Evolutionary conservation across 2,329 filamentous ascomycete species (phyloP).

Genomic region (Aspergillus sp.): DNA sequence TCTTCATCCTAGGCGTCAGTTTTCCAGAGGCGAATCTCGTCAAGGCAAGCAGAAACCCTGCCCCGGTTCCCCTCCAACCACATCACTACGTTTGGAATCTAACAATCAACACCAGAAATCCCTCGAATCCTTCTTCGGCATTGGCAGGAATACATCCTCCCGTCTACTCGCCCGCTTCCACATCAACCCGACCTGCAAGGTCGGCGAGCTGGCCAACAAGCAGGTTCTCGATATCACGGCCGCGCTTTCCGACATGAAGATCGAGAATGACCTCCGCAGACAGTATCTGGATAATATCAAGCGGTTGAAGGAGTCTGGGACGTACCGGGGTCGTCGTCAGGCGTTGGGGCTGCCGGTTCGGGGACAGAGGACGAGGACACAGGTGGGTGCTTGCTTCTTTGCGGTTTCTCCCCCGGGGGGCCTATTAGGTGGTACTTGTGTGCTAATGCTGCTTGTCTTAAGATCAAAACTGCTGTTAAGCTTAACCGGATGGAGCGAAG

Average conservation of each 20-base stretch:
- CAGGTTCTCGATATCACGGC: constrained; percentile 75
- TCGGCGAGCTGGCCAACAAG: constrained; percentile 65
- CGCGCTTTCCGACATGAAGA: constrained; percentile 82
- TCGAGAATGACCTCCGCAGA: constrained; percentile 78
- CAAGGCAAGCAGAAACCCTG: constrained; percentile 51
- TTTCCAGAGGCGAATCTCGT: constrained; percentile 78
- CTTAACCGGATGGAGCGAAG: constrained; percentile 53
- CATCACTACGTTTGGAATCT: constrained; percentile 5
- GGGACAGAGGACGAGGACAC: constrained; percentile 79
- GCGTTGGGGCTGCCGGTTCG: constrained; percentile 87
- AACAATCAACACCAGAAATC: constrained; percentile 24
- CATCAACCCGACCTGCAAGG: constrained; percentile 73
- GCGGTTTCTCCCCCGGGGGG: too few species aligned
- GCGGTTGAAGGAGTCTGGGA: constrained; percentile 80
- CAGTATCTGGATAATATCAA: constrained; percentile 76
- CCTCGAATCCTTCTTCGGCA: constrained; percentile 79
- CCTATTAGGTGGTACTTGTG: too few species aligned
- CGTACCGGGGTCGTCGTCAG: constrained; percentile 80
- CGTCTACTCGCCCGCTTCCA: constrained; percentile 80
- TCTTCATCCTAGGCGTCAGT: constrained; percentile 78
- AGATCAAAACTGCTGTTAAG: constrained; percentile 52
- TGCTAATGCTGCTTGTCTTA: neutral
- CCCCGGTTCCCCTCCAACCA: constrained; percentile 2
- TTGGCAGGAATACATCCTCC: constrained; percentile 61
- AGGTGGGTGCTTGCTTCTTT: constrained; percentile 39